Percentiles rank a stretch among this genome's conserved stretches.
Conservation (phyloP, 2,329 filamentous ascomycete genomes). For the Madurella fahalii region DNA sequence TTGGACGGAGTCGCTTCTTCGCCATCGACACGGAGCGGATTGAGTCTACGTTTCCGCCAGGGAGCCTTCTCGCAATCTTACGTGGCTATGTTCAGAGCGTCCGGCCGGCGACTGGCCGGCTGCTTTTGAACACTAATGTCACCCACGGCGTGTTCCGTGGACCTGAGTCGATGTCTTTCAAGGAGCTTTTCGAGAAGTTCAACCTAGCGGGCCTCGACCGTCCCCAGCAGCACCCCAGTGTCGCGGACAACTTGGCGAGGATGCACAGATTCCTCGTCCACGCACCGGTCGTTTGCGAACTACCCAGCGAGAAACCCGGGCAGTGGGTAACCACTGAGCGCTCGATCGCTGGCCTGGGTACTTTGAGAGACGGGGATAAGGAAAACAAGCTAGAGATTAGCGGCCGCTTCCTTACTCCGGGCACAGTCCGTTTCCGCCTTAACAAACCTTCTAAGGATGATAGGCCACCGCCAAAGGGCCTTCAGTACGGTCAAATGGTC, state of each 20-base stretch:
- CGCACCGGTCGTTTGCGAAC: conserved; percentile 34
- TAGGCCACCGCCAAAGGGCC: conserved; percentile 13
- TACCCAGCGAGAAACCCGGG: conserved; percentile 32
- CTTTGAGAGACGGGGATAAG: conserved; percentile 9
- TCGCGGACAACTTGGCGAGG: conserved; percentile 20
- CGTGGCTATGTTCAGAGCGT: conserved; percentile 55
- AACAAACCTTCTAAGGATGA: conserved; percentile 12
- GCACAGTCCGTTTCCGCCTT: conserved; percentile 33
- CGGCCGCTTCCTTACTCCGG: conserved; percentile 22
- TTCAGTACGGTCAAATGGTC: conserved; percentile 27
- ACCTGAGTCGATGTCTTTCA: conserved; percentile 32
- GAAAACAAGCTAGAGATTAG: neutral
- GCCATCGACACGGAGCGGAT: conserved; percentile 32
- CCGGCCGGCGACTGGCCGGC: conserved; percentile 48
- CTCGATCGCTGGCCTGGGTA: conserved; percentile 29
- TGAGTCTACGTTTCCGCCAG: conserved; percentile 4
- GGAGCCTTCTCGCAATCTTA: conserved; percentile 36
- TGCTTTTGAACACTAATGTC: conserved; percentile 54
- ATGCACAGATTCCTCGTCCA: conserved; percentile 38
- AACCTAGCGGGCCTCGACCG: conserved; percentile 8
- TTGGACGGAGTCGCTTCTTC: conserved; percentile 50
- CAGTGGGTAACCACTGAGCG: conserved; percentile 29
- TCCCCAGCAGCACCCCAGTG: neutral
- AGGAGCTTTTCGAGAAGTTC: conserved; percentile 28
- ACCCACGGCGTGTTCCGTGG: conserved; percentile 50